Conservation (phyloP, 75 land plant genomes). For the Selaginella moellendorffii region DNA sequence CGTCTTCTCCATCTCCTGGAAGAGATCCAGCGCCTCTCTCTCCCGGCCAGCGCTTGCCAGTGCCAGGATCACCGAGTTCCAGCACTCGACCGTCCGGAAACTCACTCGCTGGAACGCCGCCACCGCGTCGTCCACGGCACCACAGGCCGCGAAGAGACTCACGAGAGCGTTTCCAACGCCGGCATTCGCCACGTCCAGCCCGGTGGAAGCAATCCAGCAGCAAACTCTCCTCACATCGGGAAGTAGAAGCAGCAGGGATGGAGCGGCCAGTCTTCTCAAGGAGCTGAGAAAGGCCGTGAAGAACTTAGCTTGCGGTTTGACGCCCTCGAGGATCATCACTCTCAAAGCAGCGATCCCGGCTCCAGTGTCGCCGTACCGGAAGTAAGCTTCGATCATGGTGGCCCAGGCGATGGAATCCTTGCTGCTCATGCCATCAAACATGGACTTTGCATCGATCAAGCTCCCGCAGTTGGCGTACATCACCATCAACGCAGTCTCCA, state of each 20-base stretch:
- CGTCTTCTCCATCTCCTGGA: conserved; percentile 6
- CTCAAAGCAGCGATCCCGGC: not conserved
- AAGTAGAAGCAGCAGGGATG: not conserved
- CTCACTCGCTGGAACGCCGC: conserved; percentile 3
- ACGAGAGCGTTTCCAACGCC: conserved; percentile 17
- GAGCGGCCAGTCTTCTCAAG: not conserved
- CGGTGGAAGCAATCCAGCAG: not conserved
- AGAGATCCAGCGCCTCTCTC: conserved; percentile 15
- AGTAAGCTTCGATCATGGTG: not conserved
- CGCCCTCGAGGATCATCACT: not conserved
- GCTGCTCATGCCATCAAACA: not conserved
- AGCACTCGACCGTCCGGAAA: conserved; percentile 8
- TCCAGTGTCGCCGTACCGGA: not conserved
- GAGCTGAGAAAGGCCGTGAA: not conserved
- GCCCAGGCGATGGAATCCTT: not conserved
- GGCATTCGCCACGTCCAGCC: not conserved
- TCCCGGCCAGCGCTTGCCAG: conserved; percentile 16
- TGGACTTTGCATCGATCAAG: not conserved
- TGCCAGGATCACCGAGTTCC: conserved; percentile 16
- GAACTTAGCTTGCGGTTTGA: not conserved
- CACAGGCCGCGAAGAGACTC: conserved; percentile 16
- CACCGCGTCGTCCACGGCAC: conserved; percentile 12
- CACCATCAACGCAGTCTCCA: not conserved
- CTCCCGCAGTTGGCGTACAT: not conserved
- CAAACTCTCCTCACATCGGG: not conserved